phyloP scores from a whole-genome alignment of 1,284 basidiomycete genomes.

The Cryptococcus sp. region DNA sequence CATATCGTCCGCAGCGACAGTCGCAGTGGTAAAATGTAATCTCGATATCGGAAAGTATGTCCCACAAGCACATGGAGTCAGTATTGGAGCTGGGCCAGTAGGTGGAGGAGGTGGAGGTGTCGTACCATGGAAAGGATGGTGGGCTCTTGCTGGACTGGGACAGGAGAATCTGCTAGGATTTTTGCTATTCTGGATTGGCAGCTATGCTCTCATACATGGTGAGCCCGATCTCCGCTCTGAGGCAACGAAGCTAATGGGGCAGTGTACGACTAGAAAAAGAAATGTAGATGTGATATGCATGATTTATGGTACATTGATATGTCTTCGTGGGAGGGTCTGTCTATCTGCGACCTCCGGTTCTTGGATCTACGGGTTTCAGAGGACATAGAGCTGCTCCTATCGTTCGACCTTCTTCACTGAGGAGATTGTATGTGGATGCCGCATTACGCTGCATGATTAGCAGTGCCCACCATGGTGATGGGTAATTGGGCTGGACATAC shows the following conservation, averaged over 20 bases:
- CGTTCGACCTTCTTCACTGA: slow-evolving; percentile 84
- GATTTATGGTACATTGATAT: not conserved
- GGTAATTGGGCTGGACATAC: slow-evolving; percentile 52
- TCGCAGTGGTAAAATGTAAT: slow-evolving; percentile 66
- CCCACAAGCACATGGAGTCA: slow-evolving; percentile 25
- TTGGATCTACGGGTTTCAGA: slow-evolving; percentile 48
- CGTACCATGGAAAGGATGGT: slow-evolving; percentile 36
- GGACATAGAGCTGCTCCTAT: slow-evolving; percentile 87
- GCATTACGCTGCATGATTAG: slow-evolving; percentile 66
- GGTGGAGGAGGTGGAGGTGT: slow-evolving; percentile 46
- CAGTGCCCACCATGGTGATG: not conserved
- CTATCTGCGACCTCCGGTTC: slow-evolving; percentile 22
- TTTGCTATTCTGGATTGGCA: slow-evolving; percentile 80
- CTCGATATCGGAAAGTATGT: slow-evolving; percentile 46
- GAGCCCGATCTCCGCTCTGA: slow-evolving; percentile 6
- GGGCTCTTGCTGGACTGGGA: slow-evolving; percentile 69
- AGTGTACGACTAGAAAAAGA: slow-evolving; percentile 8
- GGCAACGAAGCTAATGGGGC: not conserved
- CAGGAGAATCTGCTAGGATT: slow-evolving; percentile 83
- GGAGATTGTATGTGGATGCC: slow-evolving; percentile 88
- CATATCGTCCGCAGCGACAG: slow-evolving; percentile 60
- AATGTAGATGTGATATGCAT: not conserved
- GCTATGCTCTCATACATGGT: slow-evolving; percentile 55
- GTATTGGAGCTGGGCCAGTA: slow-evolving; percentile 4
- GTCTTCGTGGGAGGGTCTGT: not conserved